Conservation (phyloP, 164 flowering plant species). For the Hamamelis virginiana region DNA sequence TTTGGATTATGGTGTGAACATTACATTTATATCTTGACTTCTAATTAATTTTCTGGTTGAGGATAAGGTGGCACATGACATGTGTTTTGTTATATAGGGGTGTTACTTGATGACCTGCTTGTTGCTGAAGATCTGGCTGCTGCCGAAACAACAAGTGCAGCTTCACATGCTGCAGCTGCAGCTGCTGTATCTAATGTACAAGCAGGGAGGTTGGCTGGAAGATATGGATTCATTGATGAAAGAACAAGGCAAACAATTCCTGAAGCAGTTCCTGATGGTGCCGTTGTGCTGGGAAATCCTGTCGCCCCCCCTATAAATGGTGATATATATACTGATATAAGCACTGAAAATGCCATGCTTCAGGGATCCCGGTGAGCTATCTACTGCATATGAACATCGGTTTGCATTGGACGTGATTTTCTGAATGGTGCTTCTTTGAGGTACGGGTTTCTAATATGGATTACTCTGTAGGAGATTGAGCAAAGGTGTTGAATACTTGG, state of each 20-base stretch:
- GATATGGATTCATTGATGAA: slow-evolving; percentile 74
- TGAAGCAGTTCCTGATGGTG: slow-evolving; percentile 73
- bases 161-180: slow-evolving; percentile 96
- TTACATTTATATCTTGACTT: background rate
- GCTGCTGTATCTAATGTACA: slow-evolving; percentile 71
- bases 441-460: background rate
- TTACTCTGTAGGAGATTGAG: slow-evolving; percentile 58
- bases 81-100: slow-evolving; percentile 57
- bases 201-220: slow-evolving; percentile 59
- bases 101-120: slow-evolving; percentile 90
- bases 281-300: slow-evolving; percentile 89
- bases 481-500: slow-evolving; percentile 96
- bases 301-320: slow-evolving; percentile 98
- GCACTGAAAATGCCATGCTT: slow-evolving; percentile 87
- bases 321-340: slow-evolving; percentile 89
- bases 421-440: background rate
- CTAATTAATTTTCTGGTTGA: background rate
- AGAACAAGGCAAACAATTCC: slow-evolving; percentile 50
- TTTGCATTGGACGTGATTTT: background rate
- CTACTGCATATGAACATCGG: background rate
- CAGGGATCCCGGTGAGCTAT: slow-evolving; percentile 67
- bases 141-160: slow-evolving; percentile 91
- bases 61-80: background rate
- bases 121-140: slow-evolving; percentile 97
- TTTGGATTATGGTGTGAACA: background rate